Conservation (phyloP, 257 asterid species). For the Thymus quinquecostatus region DNA sequence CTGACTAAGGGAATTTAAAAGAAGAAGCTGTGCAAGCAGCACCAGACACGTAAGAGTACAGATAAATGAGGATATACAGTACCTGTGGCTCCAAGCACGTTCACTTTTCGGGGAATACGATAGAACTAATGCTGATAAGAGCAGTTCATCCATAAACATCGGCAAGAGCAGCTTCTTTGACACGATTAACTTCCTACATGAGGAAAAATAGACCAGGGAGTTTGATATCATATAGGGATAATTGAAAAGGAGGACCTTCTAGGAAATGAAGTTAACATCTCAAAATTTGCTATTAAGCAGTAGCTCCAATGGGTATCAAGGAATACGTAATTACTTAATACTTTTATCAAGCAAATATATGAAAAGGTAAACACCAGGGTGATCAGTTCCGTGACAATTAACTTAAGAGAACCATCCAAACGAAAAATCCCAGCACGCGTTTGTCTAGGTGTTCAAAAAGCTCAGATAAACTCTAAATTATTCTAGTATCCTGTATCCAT, state of each 20-base stretch:
- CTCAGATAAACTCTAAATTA: conserved; percentile 8
- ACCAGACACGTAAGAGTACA: conserved; percentile 14
- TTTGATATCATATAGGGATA: neutral
- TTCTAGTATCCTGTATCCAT: neutral
- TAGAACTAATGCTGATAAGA: conserved; percentile 66
- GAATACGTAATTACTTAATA: neutral
- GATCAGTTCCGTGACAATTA: conserved; percentile 13
- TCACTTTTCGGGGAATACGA: conserved; percentile 92
- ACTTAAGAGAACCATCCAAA: conserved; percentile 7
- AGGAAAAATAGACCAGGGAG: conserved; percentile 9
- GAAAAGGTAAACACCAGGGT: conserved; percentile 10
- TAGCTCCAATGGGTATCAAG: conserved; percentile 20
- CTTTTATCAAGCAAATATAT: neutral
- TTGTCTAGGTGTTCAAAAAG: neutral
- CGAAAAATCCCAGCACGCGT: neutral
- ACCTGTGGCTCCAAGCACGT: conserved; percentile 96
- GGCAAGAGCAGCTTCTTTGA: conserved; percentile 52
- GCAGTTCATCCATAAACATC: conserved; percentile 68
- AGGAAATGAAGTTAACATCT: conserved; percentile 20
- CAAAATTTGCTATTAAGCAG: conserved; percentile 15
- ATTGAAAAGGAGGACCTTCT: neutral
- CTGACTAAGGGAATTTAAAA: neutral
- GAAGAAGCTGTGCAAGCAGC: neutral
- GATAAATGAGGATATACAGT: conserved; percentile 22
- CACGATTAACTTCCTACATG: conserved; percentile 67